Base-by-base conservation (phyloP, 345 rosid species). In the Sapria himalayana region DNA sequence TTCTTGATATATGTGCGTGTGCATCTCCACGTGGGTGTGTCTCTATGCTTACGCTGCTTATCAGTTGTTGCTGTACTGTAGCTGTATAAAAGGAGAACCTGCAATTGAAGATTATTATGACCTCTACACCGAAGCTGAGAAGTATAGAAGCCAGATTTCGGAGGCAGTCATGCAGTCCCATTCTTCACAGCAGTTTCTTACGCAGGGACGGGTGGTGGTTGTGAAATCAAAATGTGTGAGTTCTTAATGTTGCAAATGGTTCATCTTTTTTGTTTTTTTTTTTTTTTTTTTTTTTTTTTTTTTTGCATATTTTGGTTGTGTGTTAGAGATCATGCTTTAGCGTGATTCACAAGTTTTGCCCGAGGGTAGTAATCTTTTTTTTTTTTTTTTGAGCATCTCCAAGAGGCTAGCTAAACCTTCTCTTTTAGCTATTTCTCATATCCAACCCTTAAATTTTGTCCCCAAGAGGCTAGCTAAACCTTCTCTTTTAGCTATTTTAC, bases 71-170 rank as follows among this genome's bases (percentile, higher is more conserved):
- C 11, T 41, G 15, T 65, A 50, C 64, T 65, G 25, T 57, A 86
- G 98, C 25, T 86, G 97, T 52, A 78, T 82, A 45, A 76, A 78
- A 69, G 85, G 98, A 41, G 91, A 76, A 67, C 82, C 98, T 0
- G 70, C 76, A 47, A 82, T 86, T 45, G 94, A 86, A 63, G 94
- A 76, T 39, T 86, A 86, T 58, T 82, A 66, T 55, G 80, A 76
- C 51, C 42, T 82, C 76, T 61, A 50, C 51, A 12, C 51, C 15
- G 85, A 78, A 65, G 78, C 82, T 18, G 69, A 72, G 50, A 46
- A 58, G 12, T 63, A 43, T 43, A 41, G 51, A 40, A 43, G 46
- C 43, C 64, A 58, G 57, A 66, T 86, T 62, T 62, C 65, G 3
- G 76, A 74, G 45, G 76, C 67, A 16, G 62, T 86, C 50, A 74